Base-by-base conservation (phyloP, 495 filamentous ascomycete species). In the Penicillium malachiteum region DNA sequence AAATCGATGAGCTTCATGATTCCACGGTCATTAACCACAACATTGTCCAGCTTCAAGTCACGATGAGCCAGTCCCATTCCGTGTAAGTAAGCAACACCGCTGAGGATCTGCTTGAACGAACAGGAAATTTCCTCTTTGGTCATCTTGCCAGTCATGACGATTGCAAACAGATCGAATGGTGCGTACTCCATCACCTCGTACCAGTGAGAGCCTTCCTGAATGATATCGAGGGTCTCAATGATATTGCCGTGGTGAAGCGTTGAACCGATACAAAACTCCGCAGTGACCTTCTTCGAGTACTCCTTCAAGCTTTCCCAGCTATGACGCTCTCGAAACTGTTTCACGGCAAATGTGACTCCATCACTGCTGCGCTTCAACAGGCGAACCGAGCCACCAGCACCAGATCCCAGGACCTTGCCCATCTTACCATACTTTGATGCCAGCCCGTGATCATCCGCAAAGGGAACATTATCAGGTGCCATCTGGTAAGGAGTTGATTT, bases 1-100 rank as follows among this genome's bases (percentile, higher is more conserved):
- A 99, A 99, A 70, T 99, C 94, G 58, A 99, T 99, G 48, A 99
- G 88, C 74, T 99, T 99, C 89, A 99, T 96, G 57, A 99, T 97
- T n/a, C 94, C 94, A 60, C 86, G 83, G 62, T 96, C 89, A 61
- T 92, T 97, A 46, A 99, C 91, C 44, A 99, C 94, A 13, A 99
- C 94, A 61, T 99, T 99, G 72, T 99, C 94, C 63, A 99, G 71
- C 70, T 99, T 99, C 59, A 99, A 68, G 81, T 99, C 94, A 30
- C 94, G 85, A 76, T 99, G 94, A 11, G 95, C 91, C 37, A 99
- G 75, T 7, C 94, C 94, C 88, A 96, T 96, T 64, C 87, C 88
- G 68, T 99, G 94, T 54, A 99, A 77, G 64, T 97, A 99, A n/a
- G 89, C 88, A n/a, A 97, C 91, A 37, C 94, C 94, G 62, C 84